Percentiles rank a stretch among this genome's conserved stretches.
Evolutionary conservation across 345 rosid species (phyloP).

Genomic region (Euphorbia tirucalli): DNA sequence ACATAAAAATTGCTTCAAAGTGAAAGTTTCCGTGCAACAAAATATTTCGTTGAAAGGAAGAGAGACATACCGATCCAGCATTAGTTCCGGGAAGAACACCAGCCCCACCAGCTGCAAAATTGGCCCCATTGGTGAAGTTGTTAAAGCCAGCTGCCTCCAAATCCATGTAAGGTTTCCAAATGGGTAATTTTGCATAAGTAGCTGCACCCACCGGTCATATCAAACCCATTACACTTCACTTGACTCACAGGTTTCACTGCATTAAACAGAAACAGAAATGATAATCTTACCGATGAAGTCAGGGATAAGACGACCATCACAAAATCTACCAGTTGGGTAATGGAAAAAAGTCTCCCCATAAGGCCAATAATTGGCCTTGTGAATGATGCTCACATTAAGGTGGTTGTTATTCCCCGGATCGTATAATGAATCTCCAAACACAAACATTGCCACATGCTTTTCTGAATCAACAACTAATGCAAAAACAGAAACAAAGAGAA

Average conservation of each 20-base stretch:
- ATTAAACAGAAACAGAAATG: neutral
- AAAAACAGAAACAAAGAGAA: neutral
- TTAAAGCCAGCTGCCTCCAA: neutral
- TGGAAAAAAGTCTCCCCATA: too few species aligned
- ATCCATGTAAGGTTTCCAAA: neutral
- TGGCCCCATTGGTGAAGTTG: neutral
- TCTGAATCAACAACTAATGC: too few species aligned
- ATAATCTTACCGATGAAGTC: neutral
- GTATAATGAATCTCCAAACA: neutral
- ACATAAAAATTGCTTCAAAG: too few species aligned
- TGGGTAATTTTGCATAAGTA: neutral
- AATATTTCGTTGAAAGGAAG: too few species aligned
- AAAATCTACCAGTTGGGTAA: neutral
- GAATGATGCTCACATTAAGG: neutral
- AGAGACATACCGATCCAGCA: neutral
- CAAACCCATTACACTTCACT: neutral
- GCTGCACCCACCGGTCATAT: conserved; percentile 1
- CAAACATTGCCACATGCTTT: neutral
- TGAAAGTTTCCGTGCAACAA: too few species aligned
- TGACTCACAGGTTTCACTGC: neutral
- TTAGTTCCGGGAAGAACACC: neutral
- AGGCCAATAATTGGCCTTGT: neutral
- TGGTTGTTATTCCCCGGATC: conserved; percentile 1
- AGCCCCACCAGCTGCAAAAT: conserved; percentile 1
- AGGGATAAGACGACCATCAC: neutral